Evolutionary conservation across 1,139 yeast species (phyloP).

Genomic region (Blastobotrys arbuscula): DNA sequence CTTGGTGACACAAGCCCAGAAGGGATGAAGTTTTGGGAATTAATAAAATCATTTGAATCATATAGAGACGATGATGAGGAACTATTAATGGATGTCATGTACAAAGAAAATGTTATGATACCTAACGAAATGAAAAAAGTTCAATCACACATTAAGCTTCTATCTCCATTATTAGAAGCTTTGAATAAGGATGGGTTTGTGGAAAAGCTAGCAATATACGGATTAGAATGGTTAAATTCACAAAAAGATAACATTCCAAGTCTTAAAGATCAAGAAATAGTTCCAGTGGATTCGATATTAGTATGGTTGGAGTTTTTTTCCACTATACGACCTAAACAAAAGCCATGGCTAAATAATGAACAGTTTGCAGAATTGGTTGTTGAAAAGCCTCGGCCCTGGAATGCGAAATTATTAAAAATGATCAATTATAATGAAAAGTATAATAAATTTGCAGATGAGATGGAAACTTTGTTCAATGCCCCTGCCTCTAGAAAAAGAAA

Average conservation of each 20-base stretch:
- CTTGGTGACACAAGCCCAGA: constrained; percentile 21
- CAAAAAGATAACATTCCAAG: constrained; percentile 4
- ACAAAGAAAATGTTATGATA: constrained; percentile 29
- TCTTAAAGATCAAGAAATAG: neutral
- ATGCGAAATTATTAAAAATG: constrained; percentile 14
- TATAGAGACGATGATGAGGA: constrained; percentile 19
- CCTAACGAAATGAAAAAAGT: constrained; percentile 21
- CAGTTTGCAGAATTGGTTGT: constrained; percentile 11
- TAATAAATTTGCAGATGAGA: constrained; percentile 9
- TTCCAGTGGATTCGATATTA: neutral
- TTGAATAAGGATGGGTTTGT: constrained; percentile 20
- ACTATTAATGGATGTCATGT: constrained; percentile 24
- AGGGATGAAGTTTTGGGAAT: constrained; percentile 18
- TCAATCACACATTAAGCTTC: constrained; percentile 18
- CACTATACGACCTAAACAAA: constrained; percentile 10
- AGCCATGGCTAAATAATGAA: constrained; percentile 12
- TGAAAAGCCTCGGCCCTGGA: constrained; percentile 17
- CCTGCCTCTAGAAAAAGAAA: constrained; percentile 12
- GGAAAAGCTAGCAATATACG: constrained; percentile 17
- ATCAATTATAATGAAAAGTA: constrained; percentile 2
- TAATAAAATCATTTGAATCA: constrained; percentile 18
- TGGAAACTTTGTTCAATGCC: constrained; percentile 12
- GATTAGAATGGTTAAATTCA: constrained; percentile 16
- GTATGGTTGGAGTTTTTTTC: constrained; percentile 18
- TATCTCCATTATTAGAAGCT: constrained; percentile 23